Evolutionary conservation across 1,284 basidiomycete species (phyloP).

Genomic region (Moniliella sp.): DNA sequence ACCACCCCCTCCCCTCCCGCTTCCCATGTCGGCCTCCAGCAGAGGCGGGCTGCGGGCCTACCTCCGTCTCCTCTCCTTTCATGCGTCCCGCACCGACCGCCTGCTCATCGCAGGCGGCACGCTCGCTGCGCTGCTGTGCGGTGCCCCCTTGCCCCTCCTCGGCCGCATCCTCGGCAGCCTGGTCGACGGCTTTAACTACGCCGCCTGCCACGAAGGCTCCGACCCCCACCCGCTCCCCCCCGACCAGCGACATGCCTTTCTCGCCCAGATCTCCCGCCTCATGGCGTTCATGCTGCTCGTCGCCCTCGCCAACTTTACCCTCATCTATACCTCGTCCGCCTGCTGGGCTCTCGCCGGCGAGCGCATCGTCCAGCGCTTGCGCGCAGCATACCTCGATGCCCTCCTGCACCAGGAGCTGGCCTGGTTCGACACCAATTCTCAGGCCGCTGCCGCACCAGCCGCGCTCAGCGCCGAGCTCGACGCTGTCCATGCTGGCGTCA

Average conservation of each 20-base stretch:
- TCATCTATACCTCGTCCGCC: slow-evolving; percentile 23
- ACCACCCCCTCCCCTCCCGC: too few species aligned
- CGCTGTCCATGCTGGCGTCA: slow-evolving; percentile 20
- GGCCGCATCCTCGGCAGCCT: slow-evolving; percentile 21
- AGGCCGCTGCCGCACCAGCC: slow-evolving; percentile 16
- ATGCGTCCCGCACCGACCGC: slow-evolving; percentile 8
- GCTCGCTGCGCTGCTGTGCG: slow-evolving; percentile 15
- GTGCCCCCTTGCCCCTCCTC: slow-evolving; percentile 20
- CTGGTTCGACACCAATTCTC: slow-evolving; percentile 16
- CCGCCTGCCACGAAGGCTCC: slow-evolving; percentile 4
- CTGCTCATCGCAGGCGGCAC: slow-evolving; percentile 10
- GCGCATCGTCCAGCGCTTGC: slow-evolving; percentile 16
- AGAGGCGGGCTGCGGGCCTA: too few species aligned
- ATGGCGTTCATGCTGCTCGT: slow-evolving; percentile 9
- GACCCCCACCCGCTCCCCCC: slow-evolving; percentile 2
- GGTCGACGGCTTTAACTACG: slow-evolving; percentile 18
- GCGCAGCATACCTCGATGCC: slow-evolving; percentile 36
- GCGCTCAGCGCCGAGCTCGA: slow-evolving; percentile 14
- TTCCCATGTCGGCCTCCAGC: too few species aligned
- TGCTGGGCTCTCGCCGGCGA: slow-evolving; percentile 22
- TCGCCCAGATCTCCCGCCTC: slow-evolving; percentile 2
- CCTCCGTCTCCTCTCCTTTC: slow-evolving; percentile 8
- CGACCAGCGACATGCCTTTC: slow-evolving; percentile 6
- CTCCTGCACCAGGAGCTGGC: slow-evolving; percentile 36
- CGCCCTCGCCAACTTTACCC: slow-evolving; percentile 20